These are phyloP conservation scores for Gonapodya sp. DNA, from an alignment of 192 early-diverging fungal species.

Conservation along the genomic window DNA sequence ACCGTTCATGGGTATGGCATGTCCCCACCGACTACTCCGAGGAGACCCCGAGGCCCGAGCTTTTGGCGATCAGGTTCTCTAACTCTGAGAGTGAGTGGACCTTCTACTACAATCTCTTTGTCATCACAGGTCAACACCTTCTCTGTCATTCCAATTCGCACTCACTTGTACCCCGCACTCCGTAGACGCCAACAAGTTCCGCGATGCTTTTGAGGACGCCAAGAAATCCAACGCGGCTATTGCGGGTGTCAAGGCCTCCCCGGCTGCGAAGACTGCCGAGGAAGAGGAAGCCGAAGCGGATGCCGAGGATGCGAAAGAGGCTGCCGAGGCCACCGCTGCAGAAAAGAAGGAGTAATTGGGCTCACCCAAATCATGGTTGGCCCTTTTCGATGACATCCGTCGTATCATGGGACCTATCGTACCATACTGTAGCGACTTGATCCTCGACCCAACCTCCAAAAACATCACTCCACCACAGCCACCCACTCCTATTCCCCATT, in stretches of 20 bases:
- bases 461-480: no score
- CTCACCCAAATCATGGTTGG: background rate
- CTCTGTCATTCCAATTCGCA: conserved; percentile 10
- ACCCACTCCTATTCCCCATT: no score
- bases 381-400: no score
- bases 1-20: conserved; percentile 98
- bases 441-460: no score
- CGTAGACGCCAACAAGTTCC: conserved; percentile 85
- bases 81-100: conserved; percentile 69
- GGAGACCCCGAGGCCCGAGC: conserved; percentile 68
- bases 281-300: conserved; percentile 7
- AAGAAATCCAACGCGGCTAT: conserved; percentile 41
- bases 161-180: background rate
- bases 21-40: conserved; percentile 84
- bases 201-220: conserved; percentile 71
- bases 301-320: conserved; percentile 26
- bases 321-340: no score
- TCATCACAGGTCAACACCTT: conserved; percentile 19
- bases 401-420: no score
- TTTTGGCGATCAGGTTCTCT: conserved; percentile 91
- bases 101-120: background rate
- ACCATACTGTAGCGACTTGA: no score
- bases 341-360: conserved; percentile 15
- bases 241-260: conserved; percentile 15
- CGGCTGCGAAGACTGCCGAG: background rate